These are phyloP conservation scores for Teunomyces gatunensis DNA, from an alignment of 805 yeast species.

Conservation along the genomic window DNA sequence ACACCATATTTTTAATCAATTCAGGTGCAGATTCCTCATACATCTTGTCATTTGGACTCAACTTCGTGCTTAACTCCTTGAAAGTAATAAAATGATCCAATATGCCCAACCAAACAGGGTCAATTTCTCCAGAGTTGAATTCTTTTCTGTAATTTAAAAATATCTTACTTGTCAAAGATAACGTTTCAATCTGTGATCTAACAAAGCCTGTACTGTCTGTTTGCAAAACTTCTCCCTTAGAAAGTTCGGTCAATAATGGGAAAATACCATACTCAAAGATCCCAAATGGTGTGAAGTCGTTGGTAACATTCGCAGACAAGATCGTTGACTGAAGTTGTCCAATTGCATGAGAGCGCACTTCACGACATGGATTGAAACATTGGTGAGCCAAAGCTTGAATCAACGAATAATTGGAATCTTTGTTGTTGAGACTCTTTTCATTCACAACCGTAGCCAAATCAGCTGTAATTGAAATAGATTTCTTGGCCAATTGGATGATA, in stretches of 20 bases:
- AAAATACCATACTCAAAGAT: conserved; percentile 72
- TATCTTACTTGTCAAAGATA: conserved; percentile 62
- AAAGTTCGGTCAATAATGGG: conserved; percentile 65
- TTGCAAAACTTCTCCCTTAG: conserved; percentile 56
- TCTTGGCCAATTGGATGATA: conserved; percentile 55
- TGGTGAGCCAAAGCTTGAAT: conserved; percentile 85
- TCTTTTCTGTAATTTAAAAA: conserved; percentile 35
- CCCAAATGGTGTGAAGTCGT: conserved; percentile 47
- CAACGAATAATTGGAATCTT: conserved; percentile 53
- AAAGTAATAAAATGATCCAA: conserved; percentile 31
- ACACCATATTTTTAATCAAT: conserved; percentile 40
- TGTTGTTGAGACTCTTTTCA: conserved; percentile 30
- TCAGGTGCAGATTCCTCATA: conserved; percentile 35
- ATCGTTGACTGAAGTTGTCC: conserved; percentile 54
- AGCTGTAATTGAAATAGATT: conserved; percentile 61
- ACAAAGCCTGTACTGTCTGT: conserved; percentile 65
- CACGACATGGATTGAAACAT: conserved; percentile 84
- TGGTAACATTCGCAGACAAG: conserved; percentile 37
- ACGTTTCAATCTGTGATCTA: conserved; percentile 63
- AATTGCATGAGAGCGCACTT: conserved; percentile 66
- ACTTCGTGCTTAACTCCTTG: conserved; percentile 19
- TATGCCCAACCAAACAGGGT: conserved; percentile 33
- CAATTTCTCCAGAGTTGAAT: conserved; percentile 19
- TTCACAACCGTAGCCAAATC: conserved; percentile 41
- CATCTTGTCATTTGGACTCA: conserved; percentile 10